A percentile compares a stretch with the other conserved stretches of the same genome.
Evolutionary conservation across 208 protist species (phyloP).

Genomic region (Leishmania gerbilli): DNA sequence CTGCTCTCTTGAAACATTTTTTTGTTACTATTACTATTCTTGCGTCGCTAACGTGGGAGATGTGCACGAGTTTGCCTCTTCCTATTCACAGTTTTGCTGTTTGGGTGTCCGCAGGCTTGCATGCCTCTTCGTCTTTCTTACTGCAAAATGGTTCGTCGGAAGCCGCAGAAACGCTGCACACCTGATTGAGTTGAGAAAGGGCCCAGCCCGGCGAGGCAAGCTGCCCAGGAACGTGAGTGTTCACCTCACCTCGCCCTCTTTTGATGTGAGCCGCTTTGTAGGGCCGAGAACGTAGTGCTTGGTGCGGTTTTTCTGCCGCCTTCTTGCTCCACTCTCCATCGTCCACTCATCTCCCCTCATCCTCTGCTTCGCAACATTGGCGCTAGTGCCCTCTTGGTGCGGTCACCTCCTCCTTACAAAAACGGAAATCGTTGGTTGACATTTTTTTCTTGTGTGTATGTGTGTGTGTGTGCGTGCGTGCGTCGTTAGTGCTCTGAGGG

Average conservation of each 20-base stretch:
- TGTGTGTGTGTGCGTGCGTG: background rate
- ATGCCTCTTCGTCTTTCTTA: background rate
- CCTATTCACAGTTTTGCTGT: background rate
- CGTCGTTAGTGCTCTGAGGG: background rate
- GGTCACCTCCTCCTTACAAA: background rate
- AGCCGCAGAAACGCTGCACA: background rate
- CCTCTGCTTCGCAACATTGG: background rate
- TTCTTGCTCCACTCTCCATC: background rate
- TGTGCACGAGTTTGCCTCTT: background rate
- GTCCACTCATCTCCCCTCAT: background rate
- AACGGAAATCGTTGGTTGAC: background rate
- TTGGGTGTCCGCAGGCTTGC: background rate
- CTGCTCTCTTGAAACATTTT: background rate
- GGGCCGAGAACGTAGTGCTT: background rate
- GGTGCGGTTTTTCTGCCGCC: background rate
- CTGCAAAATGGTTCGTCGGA: background rate
- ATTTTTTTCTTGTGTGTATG: background rate
- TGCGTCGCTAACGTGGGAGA: conserved; percentile 1
- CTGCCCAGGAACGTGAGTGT: background rate
- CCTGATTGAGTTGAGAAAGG: background rate
- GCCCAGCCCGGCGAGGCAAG: background rate
- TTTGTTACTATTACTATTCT: background rate
- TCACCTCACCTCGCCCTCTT: background rate
- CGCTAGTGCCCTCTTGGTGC: background rate
- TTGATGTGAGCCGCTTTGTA: background rate